phyloP scores from a whole-genome alignment of 2,329 filamentous ascomycete genomes.

The Helotiales sp. region DNA sequence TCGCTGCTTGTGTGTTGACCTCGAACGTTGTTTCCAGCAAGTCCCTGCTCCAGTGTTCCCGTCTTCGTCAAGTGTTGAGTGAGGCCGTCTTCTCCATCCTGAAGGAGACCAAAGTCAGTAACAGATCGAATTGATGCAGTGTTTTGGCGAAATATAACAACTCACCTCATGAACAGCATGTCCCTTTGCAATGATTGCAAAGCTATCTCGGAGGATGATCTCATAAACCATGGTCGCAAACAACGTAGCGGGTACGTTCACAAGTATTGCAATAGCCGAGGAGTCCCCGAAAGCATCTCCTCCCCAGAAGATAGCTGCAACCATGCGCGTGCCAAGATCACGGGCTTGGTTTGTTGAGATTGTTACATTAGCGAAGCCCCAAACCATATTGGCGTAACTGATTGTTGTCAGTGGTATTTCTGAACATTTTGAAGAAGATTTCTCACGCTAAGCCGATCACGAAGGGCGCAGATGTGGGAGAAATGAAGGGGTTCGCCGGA shows the following conservation, averaged over 20 bases:
- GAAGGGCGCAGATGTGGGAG: conserved; percentile 53
- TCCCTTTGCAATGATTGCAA: conserved; percentile 54
- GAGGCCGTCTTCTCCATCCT: conserved; percentile 55
- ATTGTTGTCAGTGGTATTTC: neutral
- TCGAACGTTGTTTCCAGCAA: conserved; percentile 24
- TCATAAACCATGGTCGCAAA: conserved; percentile 61
- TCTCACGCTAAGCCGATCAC: conserved; percentile 55
- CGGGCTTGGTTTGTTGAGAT: conserved; percentile 62
- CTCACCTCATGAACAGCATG: conserved; percentile 52
- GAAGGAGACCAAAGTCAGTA: neutral
- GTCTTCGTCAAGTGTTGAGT: conserved; percentile 48
- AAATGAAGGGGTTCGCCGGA: conserved; percentile 62
- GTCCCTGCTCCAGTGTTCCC: conserved; percentile 40
- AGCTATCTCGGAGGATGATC: conserved; percentile 56
- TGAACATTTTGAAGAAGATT: too few relatives aligned
- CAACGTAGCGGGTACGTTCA: conserved; percentile 61
- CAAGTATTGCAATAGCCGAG: conserved; percentile 58
- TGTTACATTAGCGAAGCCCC: conserved; percentile 60
- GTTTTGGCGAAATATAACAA: neutral
- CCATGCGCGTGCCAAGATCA: conserved; percentile 63
- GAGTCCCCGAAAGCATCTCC: conserved; percentile 56
- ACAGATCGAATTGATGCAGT: neutral
- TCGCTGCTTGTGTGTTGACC: conserved; percentile 18
- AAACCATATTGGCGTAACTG: conserved; percentile 47
- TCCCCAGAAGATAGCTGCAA: conserved; percentile 62